phyloP scores from a whole-genome alignment of 306 rosid genomes.

The Cucumis hystrix region DNA sequence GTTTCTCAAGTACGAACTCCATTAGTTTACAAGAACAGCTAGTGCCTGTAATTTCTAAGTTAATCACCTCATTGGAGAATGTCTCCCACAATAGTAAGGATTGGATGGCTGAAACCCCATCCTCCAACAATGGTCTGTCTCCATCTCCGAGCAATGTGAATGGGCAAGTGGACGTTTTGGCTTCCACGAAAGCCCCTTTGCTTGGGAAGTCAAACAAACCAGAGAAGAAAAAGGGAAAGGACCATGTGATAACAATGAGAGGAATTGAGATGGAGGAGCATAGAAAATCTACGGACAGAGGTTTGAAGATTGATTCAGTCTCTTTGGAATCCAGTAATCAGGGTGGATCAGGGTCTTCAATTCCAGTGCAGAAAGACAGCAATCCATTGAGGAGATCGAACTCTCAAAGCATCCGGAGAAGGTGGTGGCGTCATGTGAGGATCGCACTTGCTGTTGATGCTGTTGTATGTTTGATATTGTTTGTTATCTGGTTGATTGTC shows the following conservation, averaged over 20 bases:
- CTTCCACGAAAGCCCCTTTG: constrained; percentile 73
- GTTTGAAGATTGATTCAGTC: constrained; percentile 40
- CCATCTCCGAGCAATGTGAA: constrained; percentile 52
- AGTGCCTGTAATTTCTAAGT: constrained; percentile 44
- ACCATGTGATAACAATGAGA: constrained; percentile 60
- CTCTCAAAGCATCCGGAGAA: constrained; percentile 46
- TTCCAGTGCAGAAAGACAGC: constrained; percentile 42
- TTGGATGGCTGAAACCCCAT: constrained; percentile 38
- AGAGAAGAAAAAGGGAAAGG: constrained; percentile 74
- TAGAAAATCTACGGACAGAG: constrained; percentile 58
- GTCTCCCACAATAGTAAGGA: constrained; percentile 39
- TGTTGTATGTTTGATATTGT: constrained; percentile 51
- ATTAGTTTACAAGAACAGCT: constrained; percentile 43
- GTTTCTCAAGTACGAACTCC: constrained; percentile 41
- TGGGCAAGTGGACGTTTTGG: constrained; percentile 48
- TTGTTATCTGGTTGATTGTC: constrained; percentile 55
- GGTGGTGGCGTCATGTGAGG: constrained; percentile 84
- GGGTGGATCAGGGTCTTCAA: constrained; percentile 40
- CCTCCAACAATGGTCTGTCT: constrained; percentile 26
- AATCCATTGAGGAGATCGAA: constrained; percentile 53
- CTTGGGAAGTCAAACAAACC: constrained; percentile 61
- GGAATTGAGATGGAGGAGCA: constrained; percentile 66
- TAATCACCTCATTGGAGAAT: constrained; percentile 61
- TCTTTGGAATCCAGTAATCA: constrained; percentile 35
- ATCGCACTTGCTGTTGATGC: constrained; percentile 84